Base-by-base conservation (phyloP, 768 basidiomycete species). In the Amanita rimosa region DNA sequence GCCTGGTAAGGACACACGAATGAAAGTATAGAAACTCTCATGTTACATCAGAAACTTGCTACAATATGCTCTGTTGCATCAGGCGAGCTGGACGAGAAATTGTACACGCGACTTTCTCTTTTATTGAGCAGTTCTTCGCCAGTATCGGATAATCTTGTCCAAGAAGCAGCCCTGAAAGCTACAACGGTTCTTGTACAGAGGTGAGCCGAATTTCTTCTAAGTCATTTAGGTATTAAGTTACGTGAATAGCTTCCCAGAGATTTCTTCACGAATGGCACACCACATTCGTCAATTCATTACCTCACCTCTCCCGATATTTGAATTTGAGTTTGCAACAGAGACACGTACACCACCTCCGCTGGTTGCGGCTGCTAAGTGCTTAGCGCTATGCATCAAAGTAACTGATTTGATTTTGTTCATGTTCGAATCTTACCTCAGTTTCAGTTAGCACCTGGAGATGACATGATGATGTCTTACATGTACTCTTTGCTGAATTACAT, bases 401-500 rank as follows among this genome's bases (percentile, higher is more conserved):
- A 22, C 69, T 62, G 1, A 39, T 7, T 26, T 40, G 5, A 31
- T 9, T 19, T n/a, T 34, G 11, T 50, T 9, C 29, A 36, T 44
- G 16, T 7, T 51, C 13, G 13, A 35, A 22, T 47, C 36, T 55
- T 41, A 48, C 21, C n/a, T 29, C 49, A 22, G 48, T 34, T 35
- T 52, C 43, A 92, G 89, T 70, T 90, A 34, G 81, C 87, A 13
- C 84, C 87, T 13, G 88, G 87, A 37, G 87, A 92, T 54, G 92
- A 93, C 59, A 75, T 92, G 33, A 75, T 88, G 60, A 83, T 93
- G 78, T 97, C 94, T 3, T 90, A 93, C 55, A 85, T 97, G 81
- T 97, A 98, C 63, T 96, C 95, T 4, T 76, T 98, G 10, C 73
- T 98, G 52, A 97, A 98, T 61, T 86, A 88, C 62, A 84, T 97